A percentile compares a stretch with the other conserved stretches of the same genome.
These are phyloP conservation scores for Saccharomycopsis fibuligera DNA, from an alignment of 805 yeast species.

Conservation along the genomic window DNA sequence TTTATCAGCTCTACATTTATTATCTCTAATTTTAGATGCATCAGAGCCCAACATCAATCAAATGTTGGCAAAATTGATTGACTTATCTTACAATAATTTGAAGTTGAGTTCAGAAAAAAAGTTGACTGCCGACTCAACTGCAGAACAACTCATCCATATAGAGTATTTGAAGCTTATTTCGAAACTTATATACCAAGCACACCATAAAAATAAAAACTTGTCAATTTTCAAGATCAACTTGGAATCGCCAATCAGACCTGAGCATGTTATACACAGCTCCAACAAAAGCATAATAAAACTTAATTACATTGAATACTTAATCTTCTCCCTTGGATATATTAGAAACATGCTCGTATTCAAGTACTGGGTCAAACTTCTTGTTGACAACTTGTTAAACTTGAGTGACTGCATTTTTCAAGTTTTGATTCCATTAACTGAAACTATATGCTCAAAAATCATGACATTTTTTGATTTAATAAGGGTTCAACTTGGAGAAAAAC, in stretches of 20 bases:
- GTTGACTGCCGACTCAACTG: neutral
- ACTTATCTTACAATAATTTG: constrained; percentile 25
- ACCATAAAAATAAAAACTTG: constrained; percentile 12
- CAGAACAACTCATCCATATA: constrained; percentile 4
- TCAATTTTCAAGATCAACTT: constrained; percentile 8
- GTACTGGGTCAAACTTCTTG: constrained; percentile 44
- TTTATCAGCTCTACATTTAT: constrained; percentile 38
- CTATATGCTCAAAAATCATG: constrained; percentile 38
- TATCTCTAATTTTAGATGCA: constrained; percentile 47
- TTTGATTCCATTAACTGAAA: constrained; percentile 46
- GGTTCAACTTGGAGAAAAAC: constrained; percentile 19
- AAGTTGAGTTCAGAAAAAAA: neutral
- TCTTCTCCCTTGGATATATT: constrained; percentile 41
- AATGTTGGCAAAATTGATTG: constrained; percentile 37
- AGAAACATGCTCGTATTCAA: constrained; percentile 38
- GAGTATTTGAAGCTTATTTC: constrained; percentile 13
- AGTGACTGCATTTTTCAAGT: constrained; percentile 49
- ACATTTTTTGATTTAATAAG: constrained; percentile 29
- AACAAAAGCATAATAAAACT: neutral
- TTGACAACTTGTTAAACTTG: constrained; percentile 45
- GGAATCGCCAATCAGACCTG: constrained; percentile 10
- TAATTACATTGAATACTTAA: constrained; percentile 37
- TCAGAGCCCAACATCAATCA: constrained; percentile 46
- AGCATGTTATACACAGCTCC: neutral
- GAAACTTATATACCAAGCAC: constrained; percentile 6